Evolutionary conservation across 192 early-diverging fungal genomes (phyloP).

Genomic region (Backusella tarrabulga): DNA sequence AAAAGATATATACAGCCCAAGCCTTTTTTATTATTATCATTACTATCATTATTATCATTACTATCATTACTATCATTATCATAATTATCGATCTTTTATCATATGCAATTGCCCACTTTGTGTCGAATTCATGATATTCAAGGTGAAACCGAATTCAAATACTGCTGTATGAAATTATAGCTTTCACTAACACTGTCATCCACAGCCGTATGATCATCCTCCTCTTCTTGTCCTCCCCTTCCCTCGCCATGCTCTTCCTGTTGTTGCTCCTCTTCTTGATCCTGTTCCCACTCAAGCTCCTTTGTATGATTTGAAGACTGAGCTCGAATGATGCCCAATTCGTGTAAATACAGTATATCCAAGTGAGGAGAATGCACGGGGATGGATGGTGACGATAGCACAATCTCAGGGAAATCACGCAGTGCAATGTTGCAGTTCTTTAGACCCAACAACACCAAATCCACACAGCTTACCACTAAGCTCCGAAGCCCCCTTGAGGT

Average conservation of each 20-base stretch:
- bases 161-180: conserved; percentile 18
- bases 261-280: neutral
- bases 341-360: neutral
- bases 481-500: conserved; percentile 30
- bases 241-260: neutral
- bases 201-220: neutral
- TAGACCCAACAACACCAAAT: conserved; percentile 23
- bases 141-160: neutral
- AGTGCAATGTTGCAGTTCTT: conserved; percentile 17
- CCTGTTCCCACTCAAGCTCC: neutral
- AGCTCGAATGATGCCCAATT: neutral
- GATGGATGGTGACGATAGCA: neutral
- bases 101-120: too few species aligned
- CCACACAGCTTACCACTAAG: conserved; percentile 18
- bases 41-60: neutral
- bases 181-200: conserved; percentile 14
- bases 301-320: neutral
- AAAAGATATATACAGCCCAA: too few species aligned
- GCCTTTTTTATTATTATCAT: neutral
- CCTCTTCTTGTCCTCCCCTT: neutral
- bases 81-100: neutral
- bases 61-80: neutral
- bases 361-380: neutral
- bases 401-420: conserved; percentile 18
- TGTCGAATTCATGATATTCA: too few species aligned